Percentiles rank a stretch among this genome's conserved stretches.
Conservation (phyloP, 2,329 filamentous ascomycete species). For the Fusarium sp. region DNA sequence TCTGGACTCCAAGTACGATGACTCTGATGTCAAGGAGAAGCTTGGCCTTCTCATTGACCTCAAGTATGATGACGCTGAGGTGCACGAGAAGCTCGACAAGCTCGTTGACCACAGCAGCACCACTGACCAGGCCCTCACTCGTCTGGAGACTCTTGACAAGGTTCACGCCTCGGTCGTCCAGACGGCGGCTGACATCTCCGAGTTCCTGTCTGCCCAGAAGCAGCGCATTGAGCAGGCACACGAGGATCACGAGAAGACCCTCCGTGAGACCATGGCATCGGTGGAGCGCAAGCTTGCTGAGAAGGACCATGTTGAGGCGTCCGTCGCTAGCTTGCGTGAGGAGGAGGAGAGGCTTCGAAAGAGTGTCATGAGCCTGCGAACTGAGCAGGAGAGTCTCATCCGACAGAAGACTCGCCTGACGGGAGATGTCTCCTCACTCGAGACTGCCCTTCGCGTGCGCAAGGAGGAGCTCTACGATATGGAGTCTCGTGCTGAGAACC, state of each 20-base stretch:
- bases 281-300: constrained; percentile 80
- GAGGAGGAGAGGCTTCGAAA: constrained; percentile 67
- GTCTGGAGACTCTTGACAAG: constrained; percentile 86
- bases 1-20: constrained; percentile 48
- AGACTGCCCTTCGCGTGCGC: constrained; percentile 89
- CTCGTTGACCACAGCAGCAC: constrained; percentile 73
- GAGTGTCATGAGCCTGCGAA: constrained; percentile 68
- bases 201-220: constrained; percentile 83
- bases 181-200: constrained; percentile 85
- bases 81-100: constrained; percentile 56
- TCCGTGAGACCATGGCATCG: constrained; percentile 83
- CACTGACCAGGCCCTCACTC: constrained; percentile 76
- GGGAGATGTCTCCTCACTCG: constrained; percentile 89
- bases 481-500: constrained; percentile 86
- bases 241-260: constrained; percentile 81
- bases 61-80: constrained; percentile 63
- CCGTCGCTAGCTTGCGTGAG: constrained; percentile 62
- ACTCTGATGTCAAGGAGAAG: constrained; percentile 48
- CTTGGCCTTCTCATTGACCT: constrained; percentile 43
- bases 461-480: constrained; percentile 92
- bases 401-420: constrained; percentile 83
- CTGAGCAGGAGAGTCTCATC: constrained; percentile 80
- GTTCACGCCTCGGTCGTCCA: constrained; percentile 89
- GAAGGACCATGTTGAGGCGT: constrained; percentile 70
- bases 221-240: constrained; percentile 81